phyloP scores from a whole-genome alignment of 106 monocot genomes.

The Apostasia shenzhenica region DNA sequence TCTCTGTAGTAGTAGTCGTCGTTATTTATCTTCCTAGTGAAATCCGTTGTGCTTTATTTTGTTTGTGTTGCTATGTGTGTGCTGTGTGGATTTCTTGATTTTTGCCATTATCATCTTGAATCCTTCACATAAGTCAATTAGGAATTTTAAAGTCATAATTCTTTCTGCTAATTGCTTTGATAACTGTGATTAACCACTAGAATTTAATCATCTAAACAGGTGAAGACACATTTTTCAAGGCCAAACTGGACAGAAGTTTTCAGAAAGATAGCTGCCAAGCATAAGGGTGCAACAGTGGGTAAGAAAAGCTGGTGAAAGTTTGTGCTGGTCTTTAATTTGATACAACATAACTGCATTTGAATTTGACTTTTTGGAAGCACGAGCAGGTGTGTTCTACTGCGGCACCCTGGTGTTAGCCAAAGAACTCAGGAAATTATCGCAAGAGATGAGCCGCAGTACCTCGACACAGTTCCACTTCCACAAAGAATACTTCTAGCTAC shows the following conservation, averaged over 20 bases:
- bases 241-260: slow-evolving; percentile 93
- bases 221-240: slow-evolving; percentile 94
- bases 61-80: too few species aligned
- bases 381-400: slow-evolving; percentile 88
- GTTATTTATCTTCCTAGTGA: too few species aligned
- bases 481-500: slow-evolving; percentile 73
- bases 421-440: slow-evolving; percentile 63
- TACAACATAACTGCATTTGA: background rate
- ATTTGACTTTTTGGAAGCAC: background rate
- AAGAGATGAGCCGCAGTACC: slow-evolving; percentile 63
- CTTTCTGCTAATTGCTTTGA: too few species aligned
- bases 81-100: too few species aligned
- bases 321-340: background rate
- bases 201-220: slow-evolving; percentile 21
- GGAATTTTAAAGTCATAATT: too few species aligned
- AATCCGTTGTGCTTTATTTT: too few species aligned
- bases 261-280: slow-evolving; percentile 56
- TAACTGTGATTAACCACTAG: too few species aligned
- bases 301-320: slow-evolving; percentile 2
- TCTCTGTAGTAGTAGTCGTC: too few species aligned
- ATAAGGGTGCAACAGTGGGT: slow-evolving; percentile 66
- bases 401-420: slow-evolving; percentile 60
- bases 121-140: too few species aligned
- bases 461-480: slow-evolving; percentile 86
- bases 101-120: too few species aligned